phyloP scores from a whole-genome alignment of 1,139 yeast species.

The Saccharomyces hybrid region DNA sequence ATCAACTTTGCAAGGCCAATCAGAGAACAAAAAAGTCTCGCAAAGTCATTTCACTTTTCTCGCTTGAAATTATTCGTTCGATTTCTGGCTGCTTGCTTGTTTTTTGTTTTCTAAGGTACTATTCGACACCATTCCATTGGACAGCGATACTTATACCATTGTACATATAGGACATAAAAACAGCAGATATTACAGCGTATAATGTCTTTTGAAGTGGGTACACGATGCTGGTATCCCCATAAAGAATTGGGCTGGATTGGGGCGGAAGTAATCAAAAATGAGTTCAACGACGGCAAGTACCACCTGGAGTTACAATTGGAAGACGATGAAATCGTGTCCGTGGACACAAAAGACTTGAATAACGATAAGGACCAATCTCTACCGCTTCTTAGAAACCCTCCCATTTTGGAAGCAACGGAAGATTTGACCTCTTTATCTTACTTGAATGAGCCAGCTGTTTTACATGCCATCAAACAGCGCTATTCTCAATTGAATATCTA shows the following conservation, averaged over 20 bases:
- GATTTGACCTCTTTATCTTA: slow-evolving; percentile 90
- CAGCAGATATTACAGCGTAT: slow-evolving; percentile 1
- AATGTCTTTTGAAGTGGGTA: slow-evolving; percentile 32
- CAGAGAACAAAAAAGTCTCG: background rate
- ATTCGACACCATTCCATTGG: background rate
- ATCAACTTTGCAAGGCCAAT: background rate
- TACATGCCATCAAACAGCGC: slow-evolving; percentile 88
- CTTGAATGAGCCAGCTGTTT: slow-evolving; percentile 91
- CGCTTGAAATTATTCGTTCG: background rate
- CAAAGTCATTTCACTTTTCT: background rate
- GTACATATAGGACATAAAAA: background rate
- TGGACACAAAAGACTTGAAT: slow-evolving; percentile 44
- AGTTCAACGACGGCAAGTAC: slow-evolving; percentile 46
- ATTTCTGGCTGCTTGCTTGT: background rate
- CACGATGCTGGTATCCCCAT: slow-evolving; percentile 93
- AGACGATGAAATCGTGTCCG: slow-evolving; percentile 47
- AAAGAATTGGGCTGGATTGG: slow-evolving; percentile 88
- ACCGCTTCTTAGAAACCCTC: slow-evolving; percentile 89
- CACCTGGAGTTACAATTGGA: slow-evolving; percentile 57
- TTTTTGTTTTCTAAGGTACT: background rate
- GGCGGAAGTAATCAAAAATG: slow-evolving; percentile 59
- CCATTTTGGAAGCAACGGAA: slow-evolving; percentile 73
- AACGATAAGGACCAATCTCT: slow-evolving; percentile 32
- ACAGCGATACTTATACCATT: background rate
- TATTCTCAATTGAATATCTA: slow-evolving; percentile 88